phyloP scores from a whole-genome alignment of 371 early-diverging fungal genomes.

The Mucor piriformis region DNA sequence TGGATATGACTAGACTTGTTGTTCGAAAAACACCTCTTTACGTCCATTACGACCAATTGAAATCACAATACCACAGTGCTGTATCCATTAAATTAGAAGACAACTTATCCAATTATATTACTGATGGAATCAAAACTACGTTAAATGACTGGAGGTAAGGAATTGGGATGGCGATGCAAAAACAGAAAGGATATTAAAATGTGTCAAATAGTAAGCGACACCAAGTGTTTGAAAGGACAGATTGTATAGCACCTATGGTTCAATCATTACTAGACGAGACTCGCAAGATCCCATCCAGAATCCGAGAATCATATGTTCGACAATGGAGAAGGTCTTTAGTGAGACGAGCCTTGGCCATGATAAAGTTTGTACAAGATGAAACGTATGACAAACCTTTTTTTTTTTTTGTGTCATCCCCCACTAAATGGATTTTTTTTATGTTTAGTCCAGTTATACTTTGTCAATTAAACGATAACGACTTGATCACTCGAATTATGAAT shows the following conservation, averaged over 20 bases:
- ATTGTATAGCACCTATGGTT: slow-evolving; percentile 56
- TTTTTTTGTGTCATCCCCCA: background rate
- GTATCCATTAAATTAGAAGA: slow-evolving; percentile 33
- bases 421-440: no score
- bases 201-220: slow-evolving; percentile 25
- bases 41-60: slow-evolving; percentile 37
- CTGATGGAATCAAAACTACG: background rate
- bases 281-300: slow-evolving; percentile 44
- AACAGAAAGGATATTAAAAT: background rate
- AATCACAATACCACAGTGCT: slow-evolving; percentile 38
- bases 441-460: slow-evolving; percentile 18
- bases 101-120: slow-evolving; percentile 14
- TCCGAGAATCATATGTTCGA: slow-evolving; percentile 59
- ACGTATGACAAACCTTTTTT: slow-evolving; percentile 32
- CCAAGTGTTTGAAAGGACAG: slow-evolving; percentile 42
- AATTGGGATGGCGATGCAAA: no score
- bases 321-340: slow-evolving; percentile 60
- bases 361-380: slow-evolving; percentile 57
- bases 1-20: slow-evolving; percentile 50
- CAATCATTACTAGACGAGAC: slow-evolving; percentile 54
- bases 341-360: slow-evolving; percentile 48
- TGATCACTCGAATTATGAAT: slow-evolving; percentile 32
- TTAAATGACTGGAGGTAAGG: slow-evolving; percentile 37
- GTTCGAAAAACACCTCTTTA: slow-evolving; percentile 60
- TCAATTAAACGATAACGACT: slow-evolving; percentile 29